These are phyloP conservation scores for Phytophthora lateralis DNA, from an alignment of 352 stramenopile genomes.

Conservation along the genomic window DNA sequence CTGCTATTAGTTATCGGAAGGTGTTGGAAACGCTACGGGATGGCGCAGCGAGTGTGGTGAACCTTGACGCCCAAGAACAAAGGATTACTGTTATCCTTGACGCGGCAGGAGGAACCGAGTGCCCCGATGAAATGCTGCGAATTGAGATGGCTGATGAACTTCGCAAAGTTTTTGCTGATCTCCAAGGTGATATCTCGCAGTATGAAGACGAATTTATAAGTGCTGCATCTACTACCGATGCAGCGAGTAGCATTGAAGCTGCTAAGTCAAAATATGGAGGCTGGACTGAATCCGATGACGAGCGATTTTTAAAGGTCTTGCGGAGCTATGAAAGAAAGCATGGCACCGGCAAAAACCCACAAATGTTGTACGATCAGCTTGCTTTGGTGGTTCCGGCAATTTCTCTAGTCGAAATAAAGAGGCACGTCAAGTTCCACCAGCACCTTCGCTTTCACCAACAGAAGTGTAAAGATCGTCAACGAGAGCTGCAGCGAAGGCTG, in stretches of 20 bases:
- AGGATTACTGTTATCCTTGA: slow-evolving; percentile 25
- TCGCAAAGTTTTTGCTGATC: slow-evolving; percentile 24
- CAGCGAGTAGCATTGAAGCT: slow-evolving; percentile 38
- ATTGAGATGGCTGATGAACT: slow-evolving; percentile 51
- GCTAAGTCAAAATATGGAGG: slow-evolving; percentile 47
- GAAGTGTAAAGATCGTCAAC: slow-evolving; percentile 55
- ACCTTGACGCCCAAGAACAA: slow-evolving; percentile 21
- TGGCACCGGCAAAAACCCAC: slow-evolving; percentile 41
- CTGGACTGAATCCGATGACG: slow-evolving; percentile 56
- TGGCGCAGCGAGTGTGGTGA: slow-evolving; percentile 8
- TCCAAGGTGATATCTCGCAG: slow-evolving; percentile 37
- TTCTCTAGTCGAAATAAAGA: slow-evolving; percentile 44
- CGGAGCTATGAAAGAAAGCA: slow-evolving; percentile 50
- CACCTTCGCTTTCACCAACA: slow-evolving; percentile 57
- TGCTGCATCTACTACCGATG: slow-evolving; percentile 38
- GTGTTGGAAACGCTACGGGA: slow-evolving; percentile 41
- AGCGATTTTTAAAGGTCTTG: slow-evolving; percentile 63
- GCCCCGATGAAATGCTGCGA: slow-evolving; percentile 49
- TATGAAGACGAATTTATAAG: slow-evolving; percentile 49
- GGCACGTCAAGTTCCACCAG: slow-evolving; percentile 68
- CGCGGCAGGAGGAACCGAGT: slow-evolving; percentile 22
- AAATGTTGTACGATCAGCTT: slow-evolving; percentile 70
- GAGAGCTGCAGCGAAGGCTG: slow-evolving; percentile 48
- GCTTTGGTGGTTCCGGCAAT: slow-evolving; percentile 47
- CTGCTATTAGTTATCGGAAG: slow-evolving; percentile 31